phyloP scores from a whole-genome alignment of 2,329 filamentous ascomycete genomes.

The Aspergillus ustus region DNA sequence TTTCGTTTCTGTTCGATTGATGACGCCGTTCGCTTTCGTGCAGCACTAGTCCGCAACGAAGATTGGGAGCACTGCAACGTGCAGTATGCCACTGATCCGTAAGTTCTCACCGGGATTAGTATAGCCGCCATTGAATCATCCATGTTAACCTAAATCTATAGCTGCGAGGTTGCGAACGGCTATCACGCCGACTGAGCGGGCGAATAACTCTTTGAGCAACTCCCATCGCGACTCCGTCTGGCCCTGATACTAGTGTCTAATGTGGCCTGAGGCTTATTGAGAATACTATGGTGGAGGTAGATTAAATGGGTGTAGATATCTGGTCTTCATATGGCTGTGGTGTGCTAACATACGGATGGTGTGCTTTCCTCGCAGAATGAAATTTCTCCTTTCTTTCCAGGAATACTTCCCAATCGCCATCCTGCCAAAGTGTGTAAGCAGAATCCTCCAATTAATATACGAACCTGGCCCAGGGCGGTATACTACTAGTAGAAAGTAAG shows the following conservation, averaged over 20 bases:
- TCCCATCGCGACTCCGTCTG: neutral
- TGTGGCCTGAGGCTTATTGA: neutral
- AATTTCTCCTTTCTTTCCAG: neutral
- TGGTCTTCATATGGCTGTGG: neutral
- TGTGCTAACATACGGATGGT: neutral
- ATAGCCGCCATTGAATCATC: neutral
- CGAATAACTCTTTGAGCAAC: neutral
- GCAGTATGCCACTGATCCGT: constrained; percentile 50
- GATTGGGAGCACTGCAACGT: constrained; percentile 55
- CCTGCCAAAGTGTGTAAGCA: no score
- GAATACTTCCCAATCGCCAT: neutral
- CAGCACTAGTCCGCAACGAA: constrained; percentile 41
- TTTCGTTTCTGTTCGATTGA: constrained; percentile 55
- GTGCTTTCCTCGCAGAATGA: neutral
- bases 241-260: neutral
- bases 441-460: neutral
- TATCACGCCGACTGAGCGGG: constrained; percentile 22
- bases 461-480: neutral
- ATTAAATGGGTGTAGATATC: neutral
- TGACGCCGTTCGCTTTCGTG: constrained; percentile 52
- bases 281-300: neutral
- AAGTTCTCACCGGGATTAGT: constrained; percentile 18
- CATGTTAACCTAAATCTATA: constrained; percentile 16
- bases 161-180: constrained; percentile 29
- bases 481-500: neutral